Conservation (phyloP, 768 basidiomycete species). For the Dioszegia crocea region DNA sequence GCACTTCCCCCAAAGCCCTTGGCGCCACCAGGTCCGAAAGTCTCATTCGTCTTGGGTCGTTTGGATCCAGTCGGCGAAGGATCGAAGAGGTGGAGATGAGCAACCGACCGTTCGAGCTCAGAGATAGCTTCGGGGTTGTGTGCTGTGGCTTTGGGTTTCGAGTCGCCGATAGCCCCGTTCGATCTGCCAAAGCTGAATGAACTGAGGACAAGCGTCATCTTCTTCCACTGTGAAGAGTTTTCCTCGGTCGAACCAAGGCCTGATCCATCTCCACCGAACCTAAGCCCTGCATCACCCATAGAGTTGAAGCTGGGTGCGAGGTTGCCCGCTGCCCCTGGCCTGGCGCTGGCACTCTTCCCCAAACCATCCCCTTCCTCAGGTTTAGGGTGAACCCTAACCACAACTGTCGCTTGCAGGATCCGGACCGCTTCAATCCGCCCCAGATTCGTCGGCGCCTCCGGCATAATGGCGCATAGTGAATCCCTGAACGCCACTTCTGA, state of each 20-base stretch:
- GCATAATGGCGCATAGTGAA: not conserved
- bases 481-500: not conserved
- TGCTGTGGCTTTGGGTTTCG: not conserved
- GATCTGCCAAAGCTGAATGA: not conserved
- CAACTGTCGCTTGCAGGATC: not conserved
- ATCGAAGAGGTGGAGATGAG: slow-evolving; percentile 29
- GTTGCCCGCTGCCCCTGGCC: not conserved
- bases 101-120: slow-evolving; percentile 9
- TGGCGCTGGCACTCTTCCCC: not conserved
- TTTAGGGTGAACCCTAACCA: not conserved
- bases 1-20: not conserved
- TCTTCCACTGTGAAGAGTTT: not conserved
- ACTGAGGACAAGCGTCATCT: not conserved
- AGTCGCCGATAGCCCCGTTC: not conserved
- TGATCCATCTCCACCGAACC: not conserved
- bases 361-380: not conserved
- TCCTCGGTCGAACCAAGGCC: not conserved
- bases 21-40: not conserved
- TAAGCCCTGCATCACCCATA: not conserved
- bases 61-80: not conserved
- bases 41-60: not conserved
- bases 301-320: not conserved
- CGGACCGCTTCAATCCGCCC: not conserved
- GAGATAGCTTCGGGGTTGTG: not conserved
- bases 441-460: not conserved